Conservation (phyloP, 2,329 filamentous ascomycete species). For the Botryotinia globosa region DNA sequence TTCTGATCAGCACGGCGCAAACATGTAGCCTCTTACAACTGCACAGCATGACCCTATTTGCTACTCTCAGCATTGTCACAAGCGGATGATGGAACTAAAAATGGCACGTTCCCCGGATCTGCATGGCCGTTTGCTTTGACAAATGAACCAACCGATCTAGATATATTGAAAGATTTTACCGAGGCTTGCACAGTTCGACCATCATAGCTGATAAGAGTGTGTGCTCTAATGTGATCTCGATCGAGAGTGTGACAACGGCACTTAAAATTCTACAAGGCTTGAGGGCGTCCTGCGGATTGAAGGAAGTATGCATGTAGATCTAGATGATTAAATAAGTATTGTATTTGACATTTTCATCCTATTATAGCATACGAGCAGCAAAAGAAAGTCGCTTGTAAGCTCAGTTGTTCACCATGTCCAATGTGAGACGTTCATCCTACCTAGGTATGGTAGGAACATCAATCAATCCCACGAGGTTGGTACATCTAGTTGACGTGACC, state of each 20-base stretch:
- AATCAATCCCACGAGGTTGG: neutral
- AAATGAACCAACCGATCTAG: neutral
- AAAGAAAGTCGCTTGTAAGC: neutral
- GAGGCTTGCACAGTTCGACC: neutral
- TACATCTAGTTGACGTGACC: neutral
- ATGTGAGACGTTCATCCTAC: neutral
- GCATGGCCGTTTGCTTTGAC: neutral
- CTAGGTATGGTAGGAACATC: neutral
- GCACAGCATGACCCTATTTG: neutral
- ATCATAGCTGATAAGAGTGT: neutral
- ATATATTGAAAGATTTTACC: neutral
- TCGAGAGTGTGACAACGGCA: neutral
- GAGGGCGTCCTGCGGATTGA: neutral
- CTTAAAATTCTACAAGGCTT: neutral
- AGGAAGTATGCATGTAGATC: neutral
- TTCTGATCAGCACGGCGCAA: neutral
- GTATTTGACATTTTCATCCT: neutral
- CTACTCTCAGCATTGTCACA: neutral
- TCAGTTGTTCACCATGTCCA: neutral
- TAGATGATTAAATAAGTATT: neutral
- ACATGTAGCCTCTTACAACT: neutral
- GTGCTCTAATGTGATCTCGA: neutral
- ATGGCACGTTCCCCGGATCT: slow-evolving; percentile 3
- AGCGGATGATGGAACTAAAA: neutral
- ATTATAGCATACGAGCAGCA: neutral